Base-by-base conservation (phyloP, 306 rosid genomes). In the Astragalus glycyphyllos region DNA sequence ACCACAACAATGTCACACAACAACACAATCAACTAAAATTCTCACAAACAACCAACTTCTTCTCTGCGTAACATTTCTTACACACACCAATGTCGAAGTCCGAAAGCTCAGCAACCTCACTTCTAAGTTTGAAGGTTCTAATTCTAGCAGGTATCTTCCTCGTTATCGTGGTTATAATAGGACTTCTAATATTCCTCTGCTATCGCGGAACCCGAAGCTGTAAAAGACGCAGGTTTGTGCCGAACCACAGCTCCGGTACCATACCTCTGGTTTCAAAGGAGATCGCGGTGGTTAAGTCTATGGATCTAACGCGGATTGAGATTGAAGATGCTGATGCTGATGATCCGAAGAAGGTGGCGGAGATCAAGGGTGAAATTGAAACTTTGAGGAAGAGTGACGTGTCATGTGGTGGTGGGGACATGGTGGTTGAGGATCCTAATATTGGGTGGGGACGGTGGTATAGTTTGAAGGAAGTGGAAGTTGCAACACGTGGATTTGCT, bases 361-460 rank as follows among this genome's bases (percentile, higher is more conserved):
- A 58, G 53, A 44, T 55, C 64, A 66, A 35, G 70, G 17, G 48
- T 12, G 84, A 80, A 7, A 68, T 77, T 7, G 90, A 60, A 60
- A 32, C 2, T 8, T 50, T 4, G 58, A 69, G 76, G 84, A 84
- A 66, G 81, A 23, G 81, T 63, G 87, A 86, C 56, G 79, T 53
- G 77, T 84, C 88, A 10, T 75, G 80, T 6, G 87, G 80, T 6
- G 87, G 87, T 8, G 65, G 87, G 81, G 42, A 16, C 76, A 31
- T 47, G 63, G 37, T 23, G 74, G 77, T 64, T 80, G 92, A 85
- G 71, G 46, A 83, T 63, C 84, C 81, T 9, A 80, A 88, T 48
- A 85, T 90, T 4, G 99, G 99, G 68, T 91, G 99, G 99, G 99
- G 99, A 3, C 76, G 95, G 23, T 94, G 99, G 99, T 91, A 89